Evolutionary conservation across 2,329 filamentous ascomycete genomes (phyloP), one percentile per base, ranked within the genome.

Genomic region (Aureobasidium sp.): DNA sequence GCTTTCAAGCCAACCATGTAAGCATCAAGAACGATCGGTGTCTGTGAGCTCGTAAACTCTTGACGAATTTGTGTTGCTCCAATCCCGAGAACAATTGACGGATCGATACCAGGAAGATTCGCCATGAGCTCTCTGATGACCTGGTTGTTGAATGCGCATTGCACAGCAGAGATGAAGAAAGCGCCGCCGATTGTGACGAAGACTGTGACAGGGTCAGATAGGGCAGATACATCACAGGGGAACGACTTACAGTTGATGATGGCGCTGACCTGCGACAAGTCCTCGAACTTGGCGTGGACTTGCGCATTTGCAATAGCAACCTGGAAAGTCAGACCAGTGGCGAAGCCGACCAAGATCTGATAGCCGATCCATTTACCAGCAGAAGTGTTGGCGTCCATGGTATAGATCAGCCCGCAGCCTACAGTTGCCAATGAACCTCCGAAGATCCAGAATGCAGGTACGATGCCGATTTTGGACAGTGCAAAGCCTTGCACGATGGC

Each of bases 331-430:
- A 76, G 65, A 4, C 79, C 80, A 14, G 77, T 68, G 1, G 79
- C 77, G 3, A 75, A 68, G 22, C 79, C 80, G 4, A 74, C 63
- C 2, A 82, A 64, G 5, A 78, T 70, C 60, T 82, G 77, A 67
- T 77, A 82, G 9, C 79, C 79, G 25, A 80, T 76, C 79, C 78
- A 81, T 36, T 73, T 69, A 2, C 65, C 70, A 0, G 70, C 69
- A 0, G 73, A 65, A 3, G 78, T 76, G 39, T 67, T 65, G 1
- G 74, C 67, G 20, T 73, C 68, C 2, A 79, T 70, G 0, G 75
- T 78, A 58, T 72, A 77, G 14, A 80, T 64, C 5, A 81, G 70
- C 5, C 79, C 79, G 27, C 68, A 31, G 11, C 27, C 61, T 12
- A 61, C 44, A 2, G 31, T 55, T 15, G 20, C 45, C 8, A 52